Evolutionary conservation across 768 basidiomycete species (phyloP).

Genomic region (Lactifluus piperatus): DNA sequence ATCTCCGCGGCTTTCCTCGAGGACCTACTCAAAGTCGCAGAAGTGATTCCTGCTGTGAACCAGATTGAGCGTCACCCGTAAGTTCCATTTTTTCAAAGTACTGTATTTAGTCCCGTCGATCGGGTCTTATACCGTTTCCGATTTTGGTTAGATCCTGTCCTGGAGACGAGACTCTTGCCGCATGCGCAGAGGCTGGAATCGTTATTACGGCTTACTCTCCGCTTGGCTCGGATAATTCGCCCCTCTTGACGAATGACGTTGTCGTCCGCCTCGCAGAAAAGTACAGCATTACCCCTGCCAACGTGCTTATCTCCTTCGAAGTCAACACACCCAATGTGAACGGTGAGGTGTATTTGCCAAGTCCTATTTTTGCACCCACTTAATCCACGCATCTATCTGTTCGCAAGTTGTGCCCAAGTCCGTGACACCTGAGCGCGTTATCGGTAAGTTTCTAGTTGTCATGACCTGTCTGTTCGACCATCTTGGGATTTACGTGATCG

Average conservation of each 20-base stretch:
- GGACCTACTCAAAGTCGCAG: slow-evolving; percentile 45
- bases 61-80: slow-evolving; percentile 74
- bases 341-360: slow-evolving; percentile 27
- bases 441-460: slow-evolving; percentile 28
- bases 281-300: slow-evolving; percentile 50
- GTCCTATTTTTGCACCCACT: slow-evolving; percentile 18
- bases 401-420: slow-evolving; percentile 64
- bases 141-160: slow-evolving; percentile 44
- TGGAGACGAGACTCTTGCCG: slow-evolving; percentile 56
- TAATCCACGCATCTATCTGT: not conserved
- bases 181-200: slow-evolving; percentile 57
- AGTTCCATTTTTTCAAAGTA: slow-evolving; percentile 20
- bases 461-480: not conserved
- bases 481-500: not conserved
- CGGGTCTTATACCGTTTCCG: not conserved
- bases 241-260: slow-evolving; percentile 50
- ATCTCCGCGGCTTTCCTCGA: slow-evolving; percentile 57
- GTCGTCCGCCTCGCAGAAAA: slow-evolving; percentile 56
- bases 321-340: slow-evolving; percentile 54
- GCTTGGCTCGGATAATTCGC: slow-evolving; percentile 63
- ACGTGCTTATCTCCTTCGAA: slow-evolving; percentile 63
- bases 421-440: slow-evolving; percentile 60
- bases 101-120: not conserved
- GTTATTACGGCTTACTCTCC: slow-evolving; percentile 72
- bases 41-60: slow-evolving; percentile 63